Conservation (phyloP, 2,329 filamentous ascomycete genomes). For the Niveomyces coronatus region DNA sequence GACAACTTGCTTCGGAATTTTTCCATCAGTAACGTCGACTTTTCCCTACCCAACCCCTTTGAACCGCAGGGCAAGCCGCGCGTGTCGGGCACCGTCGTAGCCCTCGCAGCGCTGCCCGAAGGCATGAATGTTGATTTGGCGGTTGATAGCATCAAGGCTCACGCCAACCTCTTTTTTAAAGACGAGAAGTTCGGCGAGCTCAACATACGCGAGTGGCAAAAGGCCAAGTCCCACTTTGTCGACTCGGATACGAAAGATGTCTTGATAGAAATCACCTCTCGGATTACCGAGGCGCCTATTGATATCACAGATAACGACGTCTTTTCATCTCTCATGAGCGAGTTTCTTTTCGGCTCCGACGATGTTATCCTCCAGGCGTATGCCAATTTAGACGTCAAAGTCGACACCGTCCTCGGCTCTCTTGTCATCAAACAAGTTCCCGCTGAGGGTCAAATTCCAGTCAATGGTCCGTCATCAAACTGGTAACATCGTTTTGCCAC, state of each 20-base stretch:
- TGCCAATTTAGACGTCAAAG: conserved; percentile 72
- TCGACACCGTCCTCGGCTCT: conserved; percentile 71
- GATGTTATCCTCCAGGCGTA: conserved; percentile 63
- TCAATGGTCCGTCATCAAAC: conserved; percentile 80
- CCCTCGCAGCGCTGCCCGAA: conserved; percentile 66
- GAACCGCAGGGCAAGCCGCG: conserved; percentile 64
- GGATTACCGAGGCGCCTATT: conserved; percentile 68
- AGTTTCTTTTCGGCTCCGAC: conserved; percentile 63
- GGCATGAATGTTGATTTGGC: conserved; percentile 81
- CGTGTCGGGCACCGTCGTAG: conserved; percentile 74
- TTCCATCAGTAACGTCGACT: conserved; percentile 74
- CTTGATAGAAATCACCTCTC: conserved; percentile 62
- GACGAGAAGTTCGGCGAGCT: conserved; percentile 70
- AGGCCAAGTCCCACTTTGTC: conserved; percentile 67
- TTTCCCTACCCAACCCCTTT: conserved; percentile 70
- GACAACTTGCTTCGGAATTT: conserved; percentile 83
- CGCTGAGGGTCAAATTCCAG: conserved; percentile 72
- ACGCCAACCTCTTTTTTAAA: conserved; percentile 72
- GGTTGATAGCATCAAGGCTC: conserved; percentile 65
- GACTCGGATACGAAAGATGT: conserved; percentile 45
- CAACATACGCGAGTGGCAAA: conserved; percentile 72
- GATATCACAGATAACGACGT: conserved; percentile 71
- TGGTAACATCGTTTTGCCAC: conserved; percentile 19
- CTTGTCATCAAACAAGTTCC: conserved; percentile 77
- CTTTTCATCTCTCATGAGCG: conserved; percentile 71